Percentiles rank a stretch among this genome's conserved stretches.
Conservation (phyloP, 257 asterid genomes). For the Linaria vulgaris region DNA sequence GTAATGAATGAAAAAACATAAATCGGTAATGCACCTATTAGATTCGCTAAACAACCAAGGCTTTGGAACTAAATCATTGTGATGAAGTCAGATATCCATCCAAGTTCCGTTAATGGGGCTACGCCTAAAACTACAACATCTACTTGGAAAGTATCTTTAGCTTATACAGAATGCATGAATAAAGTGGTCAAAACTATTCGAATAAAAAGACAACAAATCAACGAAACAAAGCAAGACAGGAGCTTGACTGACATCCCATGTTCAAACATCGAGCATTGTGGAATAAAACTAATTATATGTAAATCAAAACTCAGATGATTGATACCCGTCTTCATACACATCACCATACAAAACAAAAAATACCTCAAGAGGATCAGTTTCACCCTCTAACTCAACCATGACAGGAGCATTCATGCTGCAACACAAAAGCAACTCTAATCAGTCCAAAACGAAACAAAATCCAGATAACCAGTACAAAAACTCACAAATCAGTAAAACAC, state of each 20-base stretch:
- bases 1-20: no score
- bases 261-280: not conserved
- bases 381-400: constrained; percentile 97
- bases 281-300: not conserved
- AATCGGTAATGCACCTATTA: no score
- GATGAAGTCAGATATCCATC: no score
- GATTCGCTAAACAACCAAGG: no score
- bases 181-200: no score
- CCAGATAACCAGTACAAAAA: not conserved
- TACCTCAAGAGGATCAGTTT: constrained; percentile 92
- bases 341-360: not conserved
- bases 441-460: not conserved
- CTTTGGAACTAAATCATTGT: no score
- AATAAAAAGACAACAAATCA: not conserved
- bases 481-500: not conserved
- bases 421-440: constrained; percentile 20
- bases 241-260: not conserved
- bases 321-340: not conserved
- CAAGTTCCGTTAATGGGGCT: no score
- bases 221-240: not conserved
- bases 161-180: no score
- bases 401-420: constrained; percentile 97
- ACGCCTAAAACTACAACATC: no score
- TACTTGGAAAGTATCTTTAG: no score
- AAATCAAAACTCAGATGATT: not conserved